phyloP scores from a whole-genome alignment of 2,329 filamentous ascomycete species.

The Fusarium longipes region DNA sequence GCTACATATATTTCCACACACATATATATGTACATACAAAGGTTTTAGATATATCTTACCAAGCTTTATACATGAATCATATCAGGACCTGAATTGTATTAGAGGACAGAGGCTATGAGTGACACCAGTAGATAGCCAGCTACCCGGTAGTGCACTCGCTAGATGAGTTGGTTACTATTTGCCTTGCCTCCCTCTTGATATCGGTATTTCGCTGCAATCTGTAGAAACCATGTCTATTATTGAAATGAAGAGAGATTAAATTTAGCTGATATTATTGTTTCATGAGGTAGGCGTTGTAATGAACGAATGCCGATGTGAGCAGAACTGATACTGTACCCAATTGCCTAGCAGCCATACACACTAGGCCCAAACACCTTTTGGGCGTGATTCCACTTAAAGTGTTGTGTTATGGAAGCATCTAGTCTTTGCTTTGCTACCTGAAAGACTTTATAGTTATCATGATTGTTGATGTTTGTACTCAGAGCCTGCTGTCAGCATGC shows the following conservation, averaged over 20 bases:
- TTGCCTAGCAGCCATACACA: too few relatives aligned
- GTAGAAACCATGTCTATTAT: background rate
- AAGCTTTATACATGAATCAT: background rate
- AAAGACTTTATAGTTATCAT: background rate
- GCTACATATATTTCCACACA: background rate
- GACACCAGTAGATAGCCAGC: too few relatives aligned
- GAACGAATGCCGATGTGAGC: rapidly evolving
- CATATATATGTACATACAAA: background rate
- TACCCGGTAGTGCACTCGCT: background rate
- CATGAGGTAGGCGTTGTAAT: background rate
- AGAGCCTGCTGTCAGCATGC: background rate
- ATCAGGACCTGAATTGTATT: too few relatives aligned
- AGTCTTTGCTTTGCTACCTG: too few relatives aligned
- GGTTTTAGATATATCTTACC: background rate
- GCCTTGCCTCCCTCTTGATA: background rate
- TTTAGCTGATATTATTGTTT: background rate
- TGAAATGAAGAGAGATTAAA: background rate
- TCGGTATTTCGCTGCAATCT: background rate
- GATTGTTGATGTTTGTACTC: background rate
- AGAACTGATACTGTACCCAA: too few relatives aligned
- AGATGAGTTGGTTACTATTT: background rate
- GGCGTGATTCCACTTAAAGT: too few relatives aligned
- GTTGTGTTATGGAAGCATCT: background rate
- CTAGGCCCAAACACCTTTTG: too few relatives aligned
- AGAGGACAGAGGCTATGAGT: background rate